Evolutionary conservation across 768 basidiomycete species (phyloP).

Genomic region (Lactifluus piperatus): DNA sequence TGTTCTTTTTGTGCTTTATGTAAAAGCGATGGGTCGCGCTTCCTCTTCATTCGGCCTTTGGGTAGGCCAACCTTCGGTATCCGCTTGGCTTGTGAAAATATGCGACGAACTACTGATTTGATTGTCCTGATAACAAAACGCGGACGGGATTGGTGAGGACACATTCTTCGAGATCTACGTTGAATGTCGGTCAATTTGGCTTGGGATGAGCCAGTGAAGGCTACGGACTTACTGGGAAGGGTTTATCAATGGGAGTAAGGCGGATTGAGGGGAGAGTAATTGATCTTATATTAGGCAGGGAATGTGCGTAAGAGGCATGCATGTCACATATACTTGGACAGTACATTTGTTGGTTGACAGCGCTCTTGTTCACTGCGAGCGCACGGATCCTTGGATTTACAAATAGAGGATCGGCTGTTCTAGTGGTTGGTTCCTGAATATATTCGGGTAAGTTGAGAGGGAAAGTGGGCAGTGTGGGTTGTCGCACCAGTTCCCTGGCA

Average conservation of each 20-base stretch:
- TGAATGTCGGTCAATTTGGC: not conserved
- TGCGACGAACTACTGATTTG: not conserved
- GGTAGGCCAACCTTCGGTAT: not conserved
- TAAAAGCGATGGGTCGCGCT: not conserved
- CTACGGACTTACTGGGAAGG: not conserved
- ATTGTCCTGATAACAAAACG: not conserved
- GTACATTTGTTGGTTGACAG: not conserved
- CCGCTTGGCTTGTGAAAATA: not conserved
- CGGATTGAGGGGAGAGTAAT: not conserved
- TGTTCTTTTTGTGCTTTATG: not conserved
- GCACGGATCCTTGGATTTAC: not conserved
- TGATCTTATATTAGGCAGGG: slow-evolving; percentile 9
- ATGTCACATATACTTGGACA: slow-evolving; percentile 8
- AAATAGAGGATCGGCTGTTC: not conserved
- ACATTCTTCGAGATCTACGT: not conserved
- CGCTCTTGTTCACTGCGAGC: not conserved
- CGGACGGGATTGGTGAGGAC: not conserved
- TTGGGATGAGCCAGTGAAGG: not conserved
- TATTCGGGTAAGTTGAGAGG: not conserved
- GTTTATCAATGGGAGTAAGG: not conserved
- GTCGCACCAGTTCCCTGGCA: no score
- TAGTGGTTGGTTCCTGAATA: not conserved
- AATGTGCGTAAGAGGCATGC: slow-evolving; percentile 6
- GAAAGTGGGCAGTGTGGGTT: not conserved
- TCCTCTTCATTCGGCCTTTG: not conserved